Evolutionary conservation across 768 basidiomycete genomes (phyloP).

Genomic region (Termitomyces sp.): DNA sequence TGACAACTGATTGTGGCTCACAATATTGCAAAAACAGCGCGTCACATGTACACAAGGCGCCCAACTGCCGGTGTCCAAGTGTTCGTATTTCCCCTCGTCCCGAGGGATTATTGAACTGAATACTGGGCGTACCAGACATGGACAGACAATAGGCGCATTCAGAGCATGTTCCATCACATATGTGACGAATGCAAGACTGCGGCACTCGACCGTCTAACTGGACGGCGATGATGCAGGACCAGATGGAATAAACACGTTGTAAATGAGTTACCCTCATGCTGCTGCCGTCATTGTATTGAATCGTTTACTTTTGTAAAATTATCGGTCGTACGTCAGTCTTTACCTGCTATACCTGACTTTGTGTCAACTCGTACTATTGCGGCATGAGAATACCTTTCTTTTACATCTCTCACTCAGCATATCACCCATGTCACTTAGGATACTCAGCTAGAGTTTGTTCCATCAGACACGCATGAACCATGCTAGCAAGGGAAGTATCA

Average conservation of each 20-base stretch:
- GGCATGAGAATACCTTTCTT: background rate
- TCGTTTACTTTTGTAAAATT: background rate
- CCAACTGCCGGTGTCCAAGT: slow-evolving; percentile 48
- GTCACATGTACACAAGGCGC: slow-evolving; percentile 56
- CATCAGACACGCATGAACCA: background rate
- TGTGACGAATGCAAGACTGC: slow-evolving; percentile 50
- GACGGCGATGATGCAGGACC: slow-evolving; percentile 3
- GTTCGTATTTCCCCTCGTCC: slow-evolving; percentile 15
- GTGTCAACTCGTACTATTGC: background rate
- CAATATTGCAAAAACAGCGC: slow-evolving; percentile 46
- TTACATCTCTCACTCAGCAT: background rate
- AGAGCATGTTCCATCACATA: slow-evolving; percentile 59
- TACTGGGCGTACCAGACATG: slow-evolving; percentile 21
- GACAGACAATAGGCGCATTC: slow-evolving; percentile 47
- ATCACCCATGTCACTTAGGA: background rate
- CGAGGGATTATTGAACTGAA: background rate
- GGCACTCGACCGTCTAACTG: slow-evolving; percentile 22
- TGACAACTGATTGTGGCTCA: slow-evolving; percentile 47
- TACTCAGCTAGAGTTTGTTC: background rate
- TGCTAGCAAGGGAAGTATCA: background rate
- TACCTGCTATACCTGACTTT: background rate
- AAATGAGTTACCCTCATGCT: background rate
- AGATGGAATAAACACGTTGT: slow-evolving; percentile 2
- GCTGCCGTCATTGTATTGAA: background rate
- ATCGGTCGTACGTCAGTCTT: background rate